A percentile compares a stretch with the other conserved stretches of the same genome.
These are phyloP conservation scores for Xylaria sp. DNA, from an alignment of 2,329 filamentous ascomycete genomes.

Conservation along the genomic window DNA sequence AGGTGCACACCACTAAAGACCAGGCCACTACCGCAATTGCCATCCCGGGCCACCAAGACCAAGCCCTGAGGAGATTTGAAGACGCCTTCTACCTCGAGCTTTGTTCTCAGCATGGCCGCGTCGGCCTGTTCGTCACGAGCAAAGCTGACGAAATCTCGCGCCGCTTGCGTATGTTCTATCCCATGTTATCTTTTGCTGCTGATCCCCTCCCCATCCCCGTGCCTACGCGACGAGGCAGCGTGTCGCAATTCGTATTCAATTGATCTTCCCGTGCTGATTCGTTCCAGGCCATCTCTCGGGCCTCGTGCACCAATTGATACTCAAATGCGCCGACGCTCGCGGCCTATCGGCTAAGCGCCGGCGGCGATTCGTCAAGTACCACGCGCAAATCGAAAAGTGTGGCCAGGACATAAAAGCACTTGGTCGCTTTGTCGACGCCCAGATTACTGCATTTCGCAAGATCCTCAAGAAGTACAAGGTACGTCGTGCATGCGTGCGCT, in stretches of 20 bases:
- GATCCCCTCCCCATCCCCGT: not conserved
- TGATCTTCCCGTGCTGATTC: slow-evolving; percentile 2
- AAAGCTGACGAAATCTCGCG: slow-evolving; percentile 82
- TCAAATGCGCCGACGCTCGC: slow-evolving; percentile 55
- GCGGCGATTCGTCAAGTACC: slow-evolving; percentile 64
- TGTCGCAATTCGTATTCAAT: not conserved
- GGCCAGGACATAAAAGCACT: slow-evolving; percentile 78
- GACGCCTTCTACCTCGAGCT: slow-evolving; percentile 77
- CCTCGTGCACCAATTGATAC: slow-evolving; percentile 60
- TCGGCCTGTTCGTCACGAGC: slow-evolving; percentile 81
- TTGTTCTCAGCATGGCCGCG: slow-evolving; percentile 78
- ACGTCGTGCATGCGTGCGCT: slow-evolving; percentile 38
- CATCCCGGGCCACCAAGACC: slow-evolving; percentile 77
- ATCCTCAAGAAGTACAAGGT: slow-evolving; percentile 85
- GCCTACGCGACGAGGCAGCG: not conserved
- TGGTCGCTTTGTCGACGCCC: slow-evolving; percentile 74
- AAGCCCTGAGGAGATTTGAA: slow-evolving; percentile 72
- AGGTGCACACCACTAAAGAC: slow-evolving; percentile 78
- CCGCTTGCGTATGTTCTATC: slow-evolving; percentile 67
- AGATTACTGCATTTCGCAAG: slow-evolving; percentile 82
- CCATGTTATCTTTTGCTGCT: not conserved
- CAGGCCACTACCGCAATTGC: slow-evolving; percentile 72
- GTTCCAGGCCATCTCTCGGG: slow-evolving; percentile 60
- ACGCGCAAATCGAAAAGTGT: slow-evolving; percentile 65
- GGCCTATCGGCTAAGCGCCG: slow-evolving; percentile 59